phyloP scores from a whole-genome alignment of 2,329 filamentous ascomycete species.

The Penicillium occitanis region DNA sequence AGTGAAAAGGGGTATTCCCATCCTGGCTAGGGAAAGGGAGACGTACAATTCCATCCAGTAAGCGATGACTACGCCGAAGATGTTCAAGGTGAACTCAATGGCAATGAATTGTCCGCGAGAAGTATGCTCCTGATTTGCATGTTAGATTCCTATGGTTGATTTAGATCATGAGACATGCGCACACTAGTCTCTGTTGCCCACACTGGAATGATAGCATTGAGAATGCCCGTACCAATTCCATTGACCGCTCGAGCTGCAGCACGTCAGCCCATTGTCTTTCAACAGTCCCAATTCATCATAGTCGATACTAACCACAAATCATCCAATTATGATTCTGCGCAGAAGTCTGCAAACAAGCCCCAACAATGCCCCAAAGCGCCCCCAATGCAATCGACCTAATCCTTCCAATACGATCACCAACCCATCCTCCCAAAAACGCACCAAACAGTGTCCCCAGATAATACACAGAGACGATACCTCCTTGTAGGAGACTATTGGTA shows the following conservation, averaged over 20 bases:
- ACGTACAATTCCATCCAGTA: conserved; percentile 61
- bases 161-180: not conserved
- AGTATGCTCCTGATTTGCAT: conserved; percentile 54
- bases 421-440: conserved; percentile 61
- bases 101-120: conserved; percentile 68
- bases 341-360: conserved; percentile 64
- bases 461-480: conserved; percentile 60
- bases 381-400: conserved; percentile 64
- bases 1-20: conserved; percentile 17
- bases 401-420: conserved; percentile 63
- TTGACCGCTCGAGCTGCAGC: conserved; percentile 57
- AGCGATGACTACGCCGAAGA: conserved; percentile 65
- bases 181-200: conserved; percentile 65
- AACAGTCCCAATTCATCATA: not conserved
- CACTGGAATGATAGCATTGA: conserved; percentile 69
- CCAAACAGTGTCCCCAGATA: conserved; percentile 65
- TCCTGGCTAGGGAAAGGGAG: too few species aligned
- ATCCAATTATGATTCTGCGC: conserved; percentile 68
- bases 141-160: not conserved
- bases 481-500: conserved; percentile 60
- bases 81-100: conserved; percentile 72
- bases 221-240: conserved; percentile 66
- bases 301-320: conserved; percentile 58
- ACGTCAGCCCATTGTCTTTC: not conserved
- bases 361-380: conserved; percentile 58